These are phyloP conservation scores for Nymphaea colorata DNA, from an alignment of 164 flowering plant species.

Conservation along the genomic window DNA sequence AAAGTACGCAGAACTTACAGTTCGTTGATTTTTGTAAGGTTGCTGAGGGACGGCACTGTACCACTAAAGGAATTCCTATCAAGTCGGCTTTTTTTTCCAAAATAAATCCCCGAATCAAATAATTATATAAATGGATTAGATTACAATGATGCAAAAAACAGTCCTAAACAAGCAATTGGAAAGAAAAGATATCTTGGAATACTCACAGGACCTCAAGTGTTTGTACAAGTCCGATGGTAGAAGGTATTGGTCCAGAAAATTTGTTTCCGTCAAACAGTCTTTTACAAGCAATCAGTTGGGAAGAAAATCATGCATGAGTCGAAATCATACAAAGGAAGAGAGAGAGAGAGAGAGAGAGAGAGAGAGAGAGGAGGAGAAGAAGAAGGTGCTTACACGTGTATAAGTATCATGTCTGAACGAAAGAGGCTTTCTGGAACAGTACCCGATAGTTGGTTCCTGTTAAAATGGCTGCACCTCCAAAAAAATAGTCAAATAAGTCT, in stretches of 20 bases:
- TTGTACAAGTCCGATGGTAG: constrained; percentile 47
- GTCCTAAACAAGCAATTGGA: not conserved
- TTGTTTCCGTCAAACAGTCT: constrained; percentile 83
- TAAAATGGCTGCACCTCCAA: constrained; percentile 69
- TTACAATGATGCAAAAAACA: not conserved
- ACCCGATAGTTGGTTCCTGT: constrained; percentile 79
- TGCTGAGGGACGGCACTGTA: constrained; percentile 45
- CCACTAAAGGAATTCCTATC: constrained; percentile 64
- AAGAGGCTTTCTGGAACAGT: constrained; percentile 56
- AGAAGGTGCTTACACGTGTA: constrained; percentile 63
- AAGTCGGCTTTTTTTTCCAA: constrained; percentile 47
- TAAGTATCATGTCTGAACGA: constrained; percentile 60
- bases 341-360: no score
- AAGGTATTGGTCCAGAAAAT: constrained; percentile 53
- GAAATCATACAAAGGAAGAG: no score
- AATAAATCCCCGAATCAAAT: not conserved
- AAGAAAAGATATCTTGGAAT: not conserved
- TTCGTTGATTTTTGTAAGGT: constrained; percentile 49
- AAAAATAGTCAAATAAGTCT: not conserved
- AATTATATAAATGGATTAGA: not conserved
- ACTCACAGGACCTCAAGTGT: constrained; percentile 98
- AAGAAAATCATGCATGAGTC: not conserved
- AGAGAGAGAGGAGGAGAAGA: not conserved
- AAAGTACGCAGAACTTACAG: constrained; percentile 38
- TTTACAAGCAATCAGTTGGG: constrained; percentile 4